phyloP scores from a whole-genome alignment of 768 basidiomycete species.

The Suillus brevipes region DNA sequence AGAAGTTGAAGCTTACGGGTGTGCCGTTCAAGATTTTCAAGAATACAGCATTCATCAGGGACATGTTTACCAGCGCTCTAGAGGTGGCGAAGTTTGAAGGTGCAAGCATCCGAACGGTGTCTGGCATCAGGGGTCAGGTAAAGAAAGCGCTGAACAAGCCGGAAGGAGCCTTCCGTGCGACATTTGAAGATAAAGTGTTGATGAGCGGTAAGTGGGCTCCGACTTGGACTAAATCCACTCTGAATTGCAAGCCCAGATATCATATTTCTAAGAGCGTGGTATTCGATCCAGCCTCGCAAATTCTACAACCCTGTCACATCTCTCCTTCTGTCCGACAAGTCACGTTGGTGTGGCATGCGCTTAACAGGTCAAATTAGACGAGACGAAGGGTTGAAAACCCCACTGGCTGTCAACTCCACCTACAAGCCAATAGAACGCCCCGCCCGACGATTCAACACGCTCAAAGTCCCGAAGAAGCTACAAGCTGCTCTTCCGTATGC shows the following conservation, averaged over 20 bases:
- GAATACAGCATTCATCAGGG: slow-evolving; percentile 96
- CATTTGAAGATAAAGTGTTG: slow-evolving; percentile 97
- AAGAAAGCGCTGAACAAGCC: slow-evolving; percentile 96
- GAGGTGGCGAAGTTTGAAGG: slow-evolving; percentile 99
- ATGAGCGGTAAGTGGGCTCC: slow-evolving; percentile 75
- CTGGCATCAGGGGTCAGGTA: slow-evolving; percentile 93
- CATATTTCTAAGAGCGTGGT: slow-evolving; percentile 95
- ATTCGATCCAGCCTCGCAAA: slow-evolving; percentile 90
- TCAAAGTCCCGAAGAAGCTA: slow-evolving; percentile 86
- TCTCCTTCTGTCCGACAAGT: slow-evolving; percentile 79
- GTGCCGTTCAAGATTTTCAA: slow-evolving; percentile 97
- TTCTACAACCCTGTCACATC: slow-evolving; percentile 98
- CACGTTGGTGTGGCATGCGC: slow-evolving; percentile 92
- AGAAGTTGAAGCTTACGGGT: slow-evolving; percentile 97
- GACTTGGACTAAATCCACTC: not conserved
- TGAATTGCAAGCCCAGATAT: slow-evolving; percentile 58
- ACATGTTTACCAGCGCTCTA: slow-evolving; percentile 92
- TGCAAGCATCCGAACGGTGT: slow-evolving; percentile 93
- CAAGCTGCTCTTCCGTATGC: slow-evolving; percentile 90
- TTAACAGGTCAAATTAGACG: slow-evolving; percentile 89
- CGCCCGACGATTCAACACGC: slow-evolving; percentile 85
- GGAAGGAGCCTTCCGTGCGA: slow-evolving; percentile 92
- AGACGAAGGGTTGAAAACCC: slow-evolving; percentile 84
- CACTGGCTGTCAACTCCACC: slow-evolving; percentile 76
- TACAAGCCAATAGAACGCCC: slow-evolving; percentile 84